phyloP scores from a whole-genome alignment of 2,329 filamentous ascomycete species.

The Juglanconis juglandina region DNA sequence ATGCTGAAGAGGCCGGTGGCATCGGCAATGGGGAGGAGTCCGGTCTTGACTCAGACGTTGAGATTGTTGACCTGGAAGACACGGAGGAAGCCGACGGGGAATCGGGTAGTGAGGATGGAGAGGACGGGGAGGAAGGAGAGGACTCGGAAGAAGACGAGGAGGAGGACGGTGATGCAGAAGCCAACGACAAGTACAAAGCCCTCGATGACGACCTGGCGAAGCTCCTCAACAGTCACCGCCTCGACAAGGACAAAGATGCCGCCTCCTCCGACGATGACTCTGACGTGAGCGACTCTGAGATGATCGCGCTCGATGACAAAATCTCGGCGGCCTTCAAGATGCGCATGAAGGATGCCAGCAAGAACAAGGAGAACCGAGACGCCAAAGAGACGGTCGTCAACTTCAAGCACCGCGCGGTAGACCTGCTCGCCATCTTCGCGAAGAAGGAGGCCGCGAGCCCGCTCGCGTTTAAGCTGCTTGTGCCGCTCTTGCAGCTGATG shows the following conservation, averaged over 20 bases:
- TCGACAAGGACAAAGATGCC: conserved; percentile 56
- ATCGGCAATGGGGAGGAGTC: conserved; percentile 40
- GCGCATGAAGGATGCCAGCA: conserved; percentile 65
- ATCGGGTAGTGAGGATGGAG: conserved; percentile 41
- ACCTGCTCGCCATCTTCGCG: conserved; percentile 80
- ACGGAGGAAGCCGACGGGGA: conserved; percentile 29
- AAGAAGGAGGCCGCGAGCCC: conserved; percentile 70
- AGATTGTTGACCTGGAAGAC: conserved; percentile 34
- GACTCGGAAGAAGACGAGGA: conserved; percentile 39
- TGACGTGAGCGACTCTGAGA: conserved; percentile 94
- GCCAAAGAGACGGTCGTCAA: conserved; percentile 86
- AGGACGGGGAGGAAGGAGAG: conserved; percentile 38
- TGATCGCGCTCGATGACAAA: conserved; percentile 83
- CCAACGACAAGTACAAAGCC: conserved; percentile 42
- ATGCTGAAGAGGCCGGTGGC: conserved; percentile 43
- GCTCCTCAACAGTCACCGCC: conserved; percentile 67
- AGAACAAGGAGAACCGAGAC: conserved; percentile 81
- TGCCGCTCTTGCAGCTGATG: conserved; percentile 73
- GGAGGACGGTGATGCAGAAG: conserved; percentile 42
- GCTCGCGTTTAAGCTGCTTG: conserved; percentile 65
- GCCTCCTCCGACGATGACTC: conserved; percentile 60
- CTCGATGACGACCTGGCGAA: conserved; percentile 28
- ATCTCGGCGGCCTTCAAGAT: conserved; percentile 83
- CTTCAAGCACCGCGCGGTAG: conserved; percentile 91
- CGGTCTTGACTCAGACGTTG: conserved; percentile 40